Evolutionary conservation across 2,329 filamentous ascomycete species (phyloP).

Genomic region (Amphichorda felina): DNA sequence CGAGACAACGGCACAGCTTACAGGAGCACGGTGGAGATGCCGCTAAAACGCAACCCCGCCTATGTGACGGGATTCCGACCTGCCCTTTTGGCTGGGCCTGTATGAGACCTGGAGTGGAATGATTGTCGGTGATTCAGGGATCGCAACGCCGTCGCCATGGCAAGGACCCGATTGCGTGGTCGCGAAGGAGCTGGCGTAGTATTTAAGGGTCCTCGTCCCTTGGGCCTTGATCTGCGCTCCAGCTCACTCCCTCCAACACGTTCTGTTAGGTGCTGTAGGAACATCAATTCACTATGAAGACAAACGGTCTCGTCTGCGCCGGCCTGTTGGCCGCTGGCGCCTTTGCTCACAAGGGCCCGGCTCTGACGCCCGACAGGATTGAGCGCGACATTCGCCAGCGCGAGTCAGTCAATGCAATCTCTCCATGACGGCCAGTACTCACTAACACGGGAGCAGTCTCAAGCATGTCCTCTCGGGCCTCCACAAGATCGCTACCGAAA

Average conservation of each 20-base stretch:
- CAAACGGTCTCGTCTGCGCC: conserved; percentile 5
- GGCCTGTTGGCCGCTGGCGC: conserved; percentile 6
- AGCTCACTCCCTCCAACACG: too few relatives aligned
- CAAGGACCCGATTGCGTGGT: too few relatives aligned
- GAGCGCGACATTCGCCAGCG: conserved; percentile 25
- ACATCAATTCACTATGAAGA: conserved; percentile 8
- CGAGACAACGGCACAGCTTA: too few relatives aligned
- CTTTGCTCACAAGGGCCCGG: conserved; percentile 15
- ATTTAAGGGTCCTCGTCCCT: too few relatives aligned
- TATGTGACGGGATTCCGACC: too few relatives aligned
- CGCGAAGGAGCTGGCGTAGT: too few relatives aligned
- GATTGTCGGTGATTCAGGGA: too few relatives aligned
- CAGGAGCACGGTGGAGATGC: too few relatives aligned
- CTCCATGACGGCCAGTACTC: neutral
- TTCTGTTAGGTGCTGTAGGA: neutral
- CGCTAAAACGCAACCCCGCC: too few relatives aligned
- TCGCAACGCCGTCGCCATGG: too few relatives aligned
- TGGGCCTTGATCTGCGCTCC: neutral
- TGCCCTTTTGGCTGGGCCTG: too few relatives aligned
- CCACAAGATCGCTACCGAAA: conserved; percentile 38
- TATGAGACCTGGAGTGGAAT: too few relatives aligned
- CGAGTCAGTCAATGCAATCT: conserved; percentile 16
- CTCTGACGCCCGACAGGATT: conserved; percentile 25
- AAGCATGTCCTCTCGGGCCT: conserved; percentile 41
- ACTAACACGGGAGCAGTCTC: conserved; percentile 23